A percentile compares a stretch with the other conserved stretches of the same genome.
phyloP scores from a whole-genome alignment of 495 filamentous ascomycete species.

The Xylaria venustula region DNA sequence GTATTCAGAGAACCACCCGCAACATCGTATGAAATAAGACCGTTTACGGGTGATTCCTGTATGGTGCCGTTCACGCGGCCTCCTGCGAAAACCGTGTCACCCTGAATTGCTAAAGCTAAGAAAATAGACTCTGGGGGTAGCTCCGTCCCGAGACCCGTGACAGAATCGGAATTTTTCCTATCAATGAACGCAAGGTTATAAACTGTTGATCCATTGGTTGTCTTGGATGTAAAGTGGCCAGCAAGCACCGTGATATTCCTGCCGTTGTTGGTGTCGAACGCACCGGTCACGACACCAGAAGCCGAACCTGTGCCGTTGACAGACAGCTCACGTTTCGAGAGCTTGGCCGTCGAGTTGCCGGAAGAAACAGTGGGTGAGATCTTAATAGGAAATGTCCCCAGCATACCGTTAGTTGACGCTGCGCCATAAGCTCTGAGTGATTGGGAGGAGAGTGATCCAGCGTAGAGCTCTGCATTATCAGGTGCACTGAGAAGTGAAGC shows the following conservation, averaged over 20 bases:
- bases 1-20: conserved; percentile 53
- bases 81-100: conserved; percentile 75
- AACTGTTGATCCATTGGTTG: conserved; percentile 66
- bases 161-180: conserved; percentile 51
- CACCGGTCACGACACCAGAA: conserved; percentile 69
- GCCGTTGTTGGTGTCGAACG: conserved; percentile 66
- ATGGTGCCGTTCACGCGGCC: conserved; percentile 73
- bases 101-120: conserved; percentile 63
- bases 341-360: conserved; percentile 20
- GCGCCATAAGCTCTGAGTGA: conserved; percentile 67
- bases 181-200: conserved; percentile 77
- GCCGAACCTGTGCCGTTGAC: conserved; percentile 38
- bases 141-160: conserved; percentile 68
- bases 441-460: conserved; percentile 74
- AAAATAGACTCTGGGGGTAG: conserved; percentile 73
- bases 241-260: conserved; percentile 85
- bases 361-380: conserved; percentile 47
- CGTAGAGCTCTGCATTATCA: conserved; percentile 62
- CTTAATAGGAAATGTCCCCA: conserved; percentile 60
- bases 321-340: conserved; percentile 58
- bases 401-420: conserved; percentile 56
- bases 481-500: conserved; percentile 61
- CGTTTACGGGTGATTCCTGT: conserved; percentile 60
- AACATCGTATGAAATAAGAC: conserved; percentile 80
- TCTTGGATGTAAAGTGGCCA: conserved; percentile 77